Evolutionary conservation across 1,284 basidiomycete species (phyloP).

Genomic region (Moesziomyces antarcticus): DNA sequence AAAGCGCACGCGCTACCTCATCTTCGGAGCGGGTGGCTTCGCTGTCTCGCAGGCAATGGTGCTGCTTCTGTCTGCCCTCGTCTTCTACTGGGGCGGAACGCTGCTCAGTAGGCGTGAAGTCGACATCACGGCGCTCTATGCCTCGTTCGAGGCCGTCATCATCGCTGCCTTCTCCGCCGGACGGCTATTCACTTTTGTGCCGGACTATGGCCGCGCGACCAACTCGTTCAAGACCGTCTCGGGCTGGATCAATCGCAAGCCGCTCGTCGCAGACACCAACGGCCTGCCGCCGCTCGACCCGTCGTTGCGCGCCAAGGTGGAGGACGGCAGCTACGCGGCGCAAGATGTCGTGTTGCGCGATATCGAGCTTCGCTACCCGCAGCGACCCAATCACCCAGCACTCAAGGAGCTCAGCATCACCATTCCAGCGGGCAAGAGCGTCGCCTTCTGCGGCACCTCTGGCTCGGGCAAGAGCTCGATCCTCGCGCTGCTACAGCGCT

Average conservation of each 20-base stretch:
- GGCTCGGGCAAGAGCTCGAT: slow-evolving; percentile 64
- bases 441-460: slow-evolving; percentile 64
- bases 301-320: slow-evolving; percentile 11
- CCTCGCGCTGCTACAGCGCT: slow-evolving; percentile 69
- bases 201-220: slow-evolving; percentile 58
- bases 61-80: slow-evolving; percentile 64
- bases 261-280: slow-evolving; percentile 31
- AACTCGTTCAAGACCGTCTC: slow-evolving; percentile 51
- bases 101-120: slow-evolving; percentile 60
- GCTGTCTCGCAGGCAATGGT: slow-evolving; percentile 67
- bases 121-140: slow-evolving; percentile 45
- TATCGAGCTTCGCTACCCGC: slow-evolving; percentile 65
- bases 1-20: slow-evolving; percentile 54
- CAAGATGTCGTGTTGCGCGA: slow-evolving; percentile 57
- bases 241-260: slow-evolving; percentile 57
- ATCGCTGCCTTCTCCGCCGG: slow-evolving; percentile 67
- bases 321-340: slow-evolving; percentile 31
- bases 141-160: slow-evolving; percentile 68
- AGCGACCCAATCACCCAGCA: slow-evolving; percentile 58
- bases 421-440: slow-evolving; percentile 57
- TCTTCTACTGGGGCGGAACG: slow-evolving; percentile 69
- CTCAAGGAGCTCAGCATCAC: slow-evolving; percentile 55
- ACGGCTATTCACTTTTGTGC: slow-evolving; percentile 58
- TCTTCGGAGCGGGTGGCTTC: slow-evolving; percentile 65
- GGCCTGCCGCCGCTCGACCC: slow-evolving; percentile 23